Base-by-base conservation (phyloP, 768 basidiomycete species). In the Cyathus striatus region DNA sequence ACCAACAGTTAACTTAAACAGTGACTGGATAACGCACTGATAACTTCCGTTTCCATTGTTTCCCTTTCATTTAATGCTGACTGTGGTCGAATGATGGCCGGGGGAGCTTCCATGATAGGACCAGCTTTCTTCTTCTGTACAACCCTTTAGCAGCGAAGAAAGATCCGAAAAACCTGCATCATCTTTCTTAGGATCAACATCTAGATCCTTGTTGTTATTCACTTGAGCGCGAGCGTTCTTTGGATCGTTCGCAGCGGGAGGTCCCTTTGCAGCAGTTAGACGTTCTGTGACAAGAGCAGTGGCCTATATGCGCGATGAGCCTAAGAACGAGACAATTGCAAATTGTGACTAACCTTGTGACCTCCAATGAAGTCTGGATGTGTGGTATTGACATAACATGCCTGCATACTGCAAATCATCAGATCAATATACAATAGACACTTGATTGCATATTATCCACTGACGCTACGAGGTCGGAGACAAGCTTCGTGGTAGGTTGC, bases 331-430 rank as follows among this genome's bases (percentile, higher is more conserved):
- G 46, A 35, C 24, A 27, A 26, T 14, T 37, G 36, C 21, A 44
- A 44, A 18, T 22, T 30, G 42, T 18, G 14, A 55, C 56, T 27
- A 42, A 75, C 86, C 68, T 86, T 93, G 69, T 99, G 95, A 18
- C 96, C 96, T 48, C 83, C 89, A 59, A 99, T 79, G 69, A 99
- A 98, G 66, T 99, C 96, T 1, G 96, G 96, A 60, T 99, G 96
- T 1, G 95, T 98, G 12, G 96, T 98, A 69, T 99, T 99, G 56
- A 99, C 86, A 60, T 98, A 99, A 62, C 92, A 95, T 26, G 94
- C 92, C 70, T 98, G 95, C 93, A 97, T 97, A 25, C 88, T 92
- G 45, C 30, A 17, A 21, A 38, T 41, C 42, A 38, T 42, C 10
- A 18, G 9, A 38, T 23, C 25, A 36, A 12, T 24, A 39, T 18